Conservation (phyloP, 352 stramenopile genomes). For the Globisporangium yorkense region DNA sequence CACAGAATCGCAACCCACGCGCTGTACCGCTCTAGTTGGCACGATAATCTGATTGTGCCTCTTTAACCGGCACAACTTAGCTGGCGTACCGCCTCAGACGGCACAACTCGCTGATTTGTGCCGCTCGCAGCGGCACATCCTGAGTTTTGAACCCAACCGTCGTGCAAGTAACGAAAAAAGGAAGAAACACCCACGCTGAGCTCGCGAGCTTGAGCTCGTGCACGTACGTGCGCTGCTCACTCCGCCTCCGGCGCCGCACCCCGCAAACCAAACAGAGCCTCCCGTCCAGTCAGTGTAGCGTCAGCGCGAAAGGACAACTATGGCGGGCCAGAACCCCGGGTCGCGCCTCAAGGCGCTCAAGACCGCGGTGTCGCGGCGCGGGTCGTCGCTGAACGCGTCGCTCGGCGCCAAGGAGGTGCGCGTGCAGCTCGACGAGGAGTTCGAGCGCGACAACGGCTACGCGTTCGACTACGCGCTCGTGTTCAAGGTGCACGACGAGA, state of each 20-base stretch:
- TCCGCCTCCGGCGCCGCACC: not conserved
- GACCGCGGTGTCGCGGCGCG: constrained; percentile 52
- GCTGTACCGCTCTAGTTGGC: not conserved
- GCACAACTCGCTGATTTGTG: not conserved
- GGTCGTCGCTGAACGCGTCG: constrained; percentile 60
- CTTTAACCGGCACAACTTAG: too few species aligned
- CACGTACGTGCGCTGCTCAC: not conserved
- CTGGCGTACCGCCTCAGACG: too few species aligned
- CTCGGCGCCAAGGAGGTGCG: constrained; percentile 59
- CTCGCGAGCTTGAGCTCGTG: not conserved
- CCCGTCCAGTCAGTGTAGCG: too few species aligned
- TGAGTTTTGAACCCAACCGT: not conserved
- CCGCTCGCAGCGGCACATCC: not conserved
- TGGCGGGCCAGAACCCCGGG: constrained; percentile 18
- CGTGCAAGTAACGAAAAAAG: not conserved
- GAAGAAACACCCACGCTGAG: not conserved
- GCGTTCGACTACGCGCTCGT: constrained; percentile 80
- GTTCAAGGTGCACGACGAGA: constrained; percentile 79
- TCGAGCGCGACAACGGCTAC: constrained; percentile 61
- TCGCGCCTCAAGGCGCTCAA: constrained; percentile 53
- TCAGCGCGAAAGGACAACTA: not conserved
- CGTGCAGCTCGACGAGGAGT: constrained; percentile 52
- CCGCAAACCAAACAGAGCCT: not conserved
- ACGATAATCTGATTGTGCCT: not conserved
- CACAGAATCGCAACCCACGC: not conserved